Evolutionary conservation across 371 early-diverging fungal genomes (phyloP), one percentile per base, ranked within the genome.

Genomic region (Saksenaea vasiformis): DNA sequence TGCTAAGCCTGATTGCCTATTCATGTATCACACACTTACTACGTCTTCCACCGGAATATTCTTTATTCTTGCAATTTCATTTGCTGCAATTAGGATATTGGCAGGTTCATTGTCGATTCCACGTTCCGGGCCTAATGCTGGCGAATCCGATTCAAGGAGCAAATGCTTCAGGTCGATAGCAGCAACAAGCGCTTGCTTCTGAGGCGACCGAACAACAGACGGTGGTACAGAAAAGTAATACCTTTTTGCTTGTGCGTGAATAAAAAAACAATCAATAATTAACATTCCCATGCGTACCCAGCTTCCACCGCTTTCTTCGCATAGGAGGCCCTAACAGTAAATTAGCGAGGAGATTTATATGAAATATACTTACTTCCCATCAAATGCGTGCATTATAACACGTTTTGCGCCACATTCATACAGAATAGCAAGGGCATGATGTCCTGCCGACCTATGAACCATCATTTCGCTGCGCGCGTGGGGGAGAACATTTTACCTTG

Each of bases 121-220:
- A 62, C 84, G 84, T 27, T 78, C 82, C 0, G 87, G 86, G 3
- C 80, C 85, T 27, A 91, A 58, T 1, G 89, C 88, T 3, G 92
- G 92, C 22, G 90, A 77, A 74, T 91, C 92, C 9, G 87, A 84
- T 65, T 91, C 92, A 38, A 91, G 67, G 22, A 90, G 62, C 59
- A 91, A 74, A 28, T 70, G 58, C 15, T 73, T 72, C 34, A 90
- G 44, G 5, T 87, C 87, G 11, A 91, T 62, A 5, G 64, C 73
- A 15, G 73, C 66, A 5, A 79, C 87, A 54, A 86, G 64, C 1
- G 73, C 78, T 70, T 81, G 80, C 39, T 83, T 76, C 43, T 83
- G 79, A 0, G 74, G 69, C 11, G 69, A 78, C 41, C 87, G 74
- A 35, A 81, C 77, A 34, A 86, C 72, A 37, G 77, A 81, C 0